Evolutionary conservation across 225 moss, liverwort and hornwort species (phyloP), one percentile per base, ranked within the genome.

Genomic region (Marchantia polymorpha): DNA sequence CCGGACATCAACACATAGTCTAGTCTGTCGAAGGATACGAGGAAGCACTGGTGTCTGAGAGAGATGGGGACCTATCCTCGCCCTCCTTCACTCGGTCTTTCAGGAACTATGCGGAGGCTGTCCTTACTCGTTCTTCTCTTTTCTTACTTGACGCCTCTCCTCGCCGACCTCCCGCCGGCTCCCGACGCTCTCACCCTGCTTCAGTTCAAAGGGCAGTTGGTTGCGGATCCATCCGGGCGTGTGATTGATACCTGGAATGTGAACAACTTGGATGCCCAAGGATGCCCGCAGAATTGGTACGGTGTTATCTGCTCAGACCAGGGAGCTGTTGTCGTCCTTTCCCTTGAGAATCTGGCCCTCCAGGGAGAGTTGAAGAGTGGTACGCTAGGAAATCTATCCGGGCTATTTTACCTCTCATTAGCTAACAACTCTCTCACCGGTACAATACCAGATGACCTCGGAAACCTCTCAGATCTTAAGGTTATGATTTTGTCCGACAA

Each of bases 351-450:
- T 68, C 52, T 82, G 47, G 82, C 20, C 1, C 82, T 87, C 29
- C 12, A 79, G 23, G 89, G 87, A 47, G 79, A 83, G 73, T 22
- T 89, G 22, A 51, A 31, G 52, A 71, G 67, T 17, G 81, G 74
- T 12, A 84, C 89, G n/a, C 75, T 87, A 14, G 87, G 87, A 68
- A 74, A 68, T 49, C 81, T 87, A 16, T 29, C 82, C 0, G 68
- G 77, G 69, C 85, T 87, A 12, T 8, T 23, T 6, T 29, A 29
- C 73, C 87, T 87, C 75, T 84, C 82, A 14, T 82, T 90, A 16
- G 72, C 85, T 50, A 85, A 85, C 75, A 87, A 89, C 82, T 82
- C 74, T 27, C 78, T 89, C 53, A 73, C 27, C 11, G 89, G 86
- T 50, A 13, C 64, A 3, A 81, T 89, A n/a, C 89, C 89, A 10